phyloP scores from a whole-genome alignment of 495 filamentous ascomycete genomes.

The Aspergillus bertholletiae region DNA sequence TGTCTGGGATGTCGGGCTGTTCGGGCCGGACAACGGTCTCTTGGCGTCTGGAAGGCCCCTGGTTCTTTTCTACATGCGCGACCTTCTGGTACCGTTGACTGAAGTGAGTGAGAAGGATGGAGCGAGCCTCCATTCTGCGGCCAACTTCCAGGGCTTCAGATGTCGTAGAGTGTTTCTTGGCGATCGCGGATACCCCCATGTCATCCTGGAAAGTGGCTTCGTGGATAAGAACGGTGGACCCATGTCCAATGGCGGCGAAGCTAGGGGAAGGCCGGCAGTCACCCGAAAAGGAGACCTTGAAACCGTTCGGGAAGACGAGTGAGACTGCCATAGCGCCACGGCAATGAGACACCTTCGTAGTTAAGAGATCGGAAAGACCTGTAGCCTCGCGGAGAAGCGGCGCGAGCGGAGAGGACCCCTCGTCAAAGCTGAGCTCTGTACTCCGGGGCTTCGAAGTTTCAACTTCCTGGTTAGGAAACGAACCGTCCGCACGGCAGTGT shows the following conservation, averaged over 20 bases:
- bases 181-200: conserved; percentile 67
- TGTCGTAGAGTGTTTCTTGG: conserved; percentile 88
- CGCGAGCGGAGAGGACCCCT: conserved; percentile 23
- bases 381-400: conserved; percentile 37
- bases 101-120: conserved; percentile 87
- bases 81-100: conserved; percentile 93
- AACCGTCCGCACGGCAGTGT: conserved; percentile 24
- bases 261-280: conserved; percentile 75
- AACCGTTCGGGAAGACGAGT: conserved; percentile 70
- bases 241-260: conserved; percentile 68
- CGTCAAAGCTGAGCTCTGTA: conserved; percentile 25
- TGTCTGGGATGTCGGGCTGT: conserved; percentile 29
- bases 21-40: conserved; percentile 12
- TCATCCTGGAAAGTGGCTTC: conserved; percentile 95
- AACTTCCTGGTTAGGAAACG: conserved; percentile 19
- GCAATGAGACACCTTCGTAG: conserved; percentile 72
- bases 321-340: conserved; percentile 69
- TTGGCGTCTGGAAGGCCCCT: conserved; percentile 12
- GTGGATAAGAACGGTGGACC: conserved; percentile 81
- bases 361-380: conserved; percentile 42
- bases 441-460: conserved; percentile 1
- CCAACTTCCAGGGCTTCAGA: conserved; percentile 79
- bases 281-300: conserved; percentile 89
- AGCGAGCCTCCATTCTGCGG: conserved; percentile 67
- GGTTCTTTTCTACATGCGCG: conserved; percentile 17